Conservation (phyloP, 768 basidiomycete species). For the Sporobolomyces pararoseus region DNA sequence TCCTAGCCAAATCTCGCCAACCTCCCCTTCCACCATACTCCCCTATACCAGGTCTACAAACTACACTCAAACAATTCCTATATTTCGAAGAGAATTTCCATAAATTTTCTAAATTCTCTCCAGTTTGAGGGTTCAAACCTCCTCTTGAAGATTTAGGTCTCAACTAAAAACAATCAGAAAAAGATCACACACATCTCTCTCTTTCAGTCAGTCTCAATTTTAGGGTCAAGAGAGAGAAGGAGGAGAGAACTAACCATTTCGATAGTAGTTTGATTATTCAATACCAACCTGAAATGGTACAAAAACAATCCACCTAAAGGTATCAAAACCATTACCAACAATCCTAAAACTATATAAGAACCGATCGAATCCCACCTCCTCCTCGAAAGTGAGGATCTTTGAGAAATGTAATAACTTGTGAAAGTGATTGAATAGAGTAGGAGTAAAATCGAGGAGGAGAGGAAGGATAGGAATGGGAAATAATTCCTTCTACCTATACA, state of each 20-base stretch:
- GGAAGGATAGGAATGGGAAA: slow-evolving; percentile 79
- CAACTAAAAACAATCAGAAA: no score
- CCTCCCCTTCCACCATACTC: not conserved
- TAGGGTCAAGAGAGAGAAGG: not conserved
- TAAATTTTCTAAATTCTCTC: not conserved
- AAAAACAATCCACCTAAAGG: slow-evolving; percentile 34
- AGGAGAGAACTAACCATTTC: slow-evolving; percentile 42
- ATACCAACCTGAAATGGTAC: slow-evolving; percentile 41
- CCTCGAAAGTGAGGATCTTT: not conserved
- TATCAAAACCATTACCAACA: not conserved
- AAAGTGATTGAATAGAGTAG: slow-evolving; percentile 34
- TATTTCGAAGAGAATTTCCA: not conserved
- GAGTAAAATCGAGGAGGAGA: slow-evolving; percentile 63
- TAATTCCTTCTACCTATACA: slow-evolving; percentile 95
- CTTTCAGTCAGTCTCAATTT: not conserved
- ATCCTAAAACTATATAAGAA: slow-evolving; percentile 22
- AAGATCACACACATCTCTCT: no score
- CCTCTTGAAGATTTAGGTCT: slow-evolving; percentile 11
- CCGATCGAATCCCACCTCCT: slow-evolving; percentile 39
- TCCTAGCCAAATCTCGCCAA: not conserved
- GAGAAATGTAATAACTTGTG: slow-evolving; percentile 34
- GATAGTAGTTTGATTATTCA: slow-evolving; percentile 42
- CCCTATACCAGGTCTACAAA: not conserved
- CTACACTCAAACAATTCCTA: not conserved
- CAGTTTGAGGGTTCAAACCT: slow-evolving; percentile 4